Percentiles rank a stretch among this genome's conserved stretches.
Evolutionary conservation across 2,329 filamentous ascomycete species (phyloP).

Genomic region (Cladosporium sp.): DNA sequence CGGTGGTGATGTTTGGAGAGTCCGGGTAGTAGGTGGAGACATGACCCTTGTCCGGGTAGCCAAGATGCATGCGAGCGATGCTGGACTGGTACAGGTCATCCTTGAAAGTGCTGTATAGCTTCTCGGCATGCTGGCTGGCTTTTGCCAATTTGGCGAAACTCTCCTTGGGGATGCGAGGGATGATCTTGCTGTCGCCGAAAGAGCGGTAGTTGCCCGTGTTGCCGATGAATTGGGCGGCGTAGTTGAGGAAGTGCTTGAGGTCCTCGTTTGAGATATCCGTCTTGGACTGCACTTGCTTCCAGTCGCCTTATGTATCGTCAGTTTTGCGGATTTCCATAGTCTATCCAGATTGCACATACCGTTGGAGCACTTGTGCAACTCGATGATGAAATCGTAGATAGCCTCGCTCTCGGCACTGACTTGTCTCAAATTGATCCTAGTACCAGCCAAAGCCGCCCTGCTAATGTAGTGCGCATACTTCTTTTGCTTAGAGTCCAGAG

Average conservation of each 20-base stretch:
- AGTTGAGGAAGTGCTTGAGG: slow-evolving; percentile 37
- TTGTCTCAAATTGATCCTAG: slow-evolving; percentile 50
- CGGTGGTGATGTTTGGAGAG: slow-evolving; percentile 43
- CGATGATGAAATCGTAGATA: slow-evolving; percentile 53
- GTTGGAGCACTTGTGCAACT: slow-evolving; percentile 42
- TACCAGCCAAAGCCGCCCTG: slow-evolving; percentile 49
- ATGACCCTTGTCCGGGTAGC: slow-evolving; percentile 46
- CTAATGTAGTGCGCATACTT: slow-evolving; percentile 58
- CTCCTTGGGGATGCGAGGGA: slow-evolving; percentile 41
- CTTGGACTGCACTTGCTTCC: slow-evolving; percentile 40
- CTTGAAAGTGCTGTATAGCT: slow-evolving; percentile 41
- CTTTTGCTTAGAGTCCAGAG: slow-evolving; percentile 62
- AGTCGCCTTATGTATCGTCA: slow-evolving; percentile 38
- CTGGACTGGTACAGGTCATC: slow-evolving; percentile 42
- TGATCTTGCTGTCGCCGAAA: slow-evolving; percentile 48
- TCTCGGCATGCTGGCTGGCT: slow-evolving; percentile 34
- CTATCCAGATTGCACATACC: slow-evolving; percentile 16
- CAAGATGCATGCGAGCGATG: slow-evolving; percentile 43
- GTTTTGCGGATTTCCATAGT: not conserved
- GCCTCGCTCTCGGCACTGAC: slow-evolving; percentile 47
- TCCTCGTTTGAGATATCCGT: slow-evolving; percentile 39
- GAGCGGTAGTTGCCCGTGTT: slow-evolving; percentile 52
- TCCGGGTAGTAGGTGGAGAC: slow-evolving; percentile 48
- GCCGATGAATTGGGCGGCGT: slow-evolving; percentile 47
- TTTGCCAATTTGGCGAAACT: slow-evolving; percentile 43